Base-by-base conservation (phyloP, 495 filamentous ascomycete species). In the Amphirosellinia nigrospora region DNA sequence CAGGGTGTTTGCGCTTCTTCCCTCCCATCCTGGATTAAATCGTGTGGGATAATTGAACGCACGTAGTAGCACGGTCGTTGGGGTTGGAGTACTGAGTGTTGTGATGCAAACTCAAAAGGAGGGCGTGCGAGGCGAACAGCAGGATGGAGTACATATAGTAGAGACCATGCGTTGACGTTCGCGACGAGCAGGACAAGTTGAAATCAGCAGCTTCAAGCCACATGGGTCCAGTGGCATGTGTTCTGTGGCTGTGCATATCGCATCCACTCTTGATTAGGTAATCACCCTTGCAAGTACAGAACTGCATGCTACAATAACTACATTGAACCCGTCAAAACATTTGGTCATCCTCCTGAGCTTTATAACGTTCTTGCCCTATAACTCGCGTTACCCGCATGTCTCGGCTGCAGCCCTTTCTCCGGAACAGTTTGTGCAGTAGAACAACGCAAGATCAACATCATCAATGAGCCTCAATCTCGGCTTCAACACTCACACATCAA, bases 1-100 rank as follows among this genome's bases (percentile, higher is more conserved):
- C 89, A 55, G 94, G 94, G 76, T 92, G 90, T 70, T 88, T 89
- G 84, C 94, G 96, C 82, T 92, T 92, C 81, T 96, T 97, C 2
- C 26, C 59, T 70, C 90, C 91, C 90, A 96, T 96, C 38, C 70
- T 79, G 77, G 53, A 66, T 52, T 73, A 61, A 64, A 67, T 11
- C 28, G 66, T 23, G 6, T 26, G 8, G 43, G 13, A 34, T 53
- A 34, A 9, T 46, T 46, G 48, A 56, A 34, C 28, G 1, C 36
- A 38, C 38, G 19, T 45, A 39, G n/a, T 65, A 1, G 41, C 10
- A 21, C 10, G 11, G 46, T 41, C n/a, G n/a, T n/a, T n/a, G n/a
- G n/a, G n/a, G n/a, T n/a, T n/a, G n/a, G 16, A 34, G 21, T 23
- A 13, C 32, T 19, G 46, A n/a, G 63, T 13, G 63, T 34, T 26